Evolutionary conservation across 345 rosid genomes (phyloP).

Genomic region (Lagerstroemia speciosa): DNA sequence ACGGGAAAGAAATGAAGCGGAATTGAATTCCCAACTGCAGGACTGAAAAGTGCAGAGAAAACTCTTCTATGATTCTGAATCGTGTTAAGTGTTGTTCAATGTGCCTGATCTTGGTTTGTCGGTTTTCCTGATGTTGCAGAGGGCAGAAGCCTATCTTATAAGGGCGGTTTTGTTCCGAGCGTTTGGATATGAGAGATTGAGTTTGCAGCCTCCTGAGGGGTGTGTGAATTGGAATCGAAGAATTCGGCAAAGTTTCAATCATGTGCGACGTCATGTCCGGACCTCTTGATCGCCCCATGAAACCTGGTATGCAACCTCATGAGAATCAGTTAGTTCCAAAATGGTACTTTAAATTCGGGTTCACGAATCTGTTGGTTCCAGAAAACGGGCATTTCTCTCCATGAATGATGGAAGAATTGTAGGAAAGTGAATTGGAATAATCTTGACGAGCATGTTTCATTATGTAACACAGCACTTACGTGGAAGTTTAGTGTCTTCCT

Average conservation of each 20-base stretch:
- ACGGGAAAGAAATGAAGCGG: no score
- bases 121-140: background rate
- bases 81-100: no score
- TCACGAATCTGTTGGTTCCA: background rate
- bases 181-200: constrained; percentile 13
- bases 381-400: background rate
- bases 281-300: constrained; percentile 27
- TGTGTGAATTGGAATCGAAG: constrained; percentile 9
- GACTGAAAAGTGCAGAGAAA: no score
- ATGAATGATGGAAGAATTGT: background rate
- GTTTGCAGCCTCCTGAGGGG: constrained; percentile 3
- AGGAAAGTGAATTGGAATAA: background rate
- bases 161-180: background rate
- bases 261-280: constrained; percentile 45
- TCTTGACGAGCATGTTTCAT: background rate
- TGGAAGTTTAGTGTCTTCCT: background rate
- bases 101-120: background rate
- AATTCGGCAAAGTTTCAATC: constrained; percentile 3
- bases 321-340: no score
- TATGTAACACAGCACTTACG: background rate
- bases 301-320: constrained; percentile 22
- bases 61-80: no score
- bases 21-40: no score
- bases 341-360: background rate
- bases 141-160: background rate